Evolutionary conservation across 495 filamentous ascomycete genomes (phyloP), one percentile per base, ranked within the genome.

Genomic region (Penicillium salamii): DNA sequence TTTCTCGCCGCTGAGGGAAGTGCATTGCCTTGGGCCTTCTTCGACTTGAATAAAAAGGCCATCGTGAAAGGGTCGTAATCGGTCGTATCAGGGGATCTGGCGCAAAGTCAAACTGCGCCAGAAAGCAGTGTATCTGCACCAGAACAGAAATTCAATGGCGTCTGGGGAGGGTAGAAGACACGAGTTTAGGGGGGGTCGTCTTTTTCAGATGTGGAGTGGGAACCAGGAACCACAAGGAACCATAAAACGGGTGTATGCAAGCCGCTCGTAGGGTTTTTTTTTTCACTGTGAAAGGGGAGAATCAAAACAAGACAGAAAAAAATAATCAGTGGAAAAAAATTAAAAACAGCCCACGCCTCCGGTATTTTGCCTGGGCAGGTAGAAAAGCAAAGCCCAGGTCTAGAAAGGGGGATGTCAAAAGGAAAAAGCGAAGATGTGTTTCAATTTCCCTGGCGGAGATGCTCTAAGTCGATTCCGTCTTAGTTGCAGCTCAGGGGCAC

Each of bases 11-110:
- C 77, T 21, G 75, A 69, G n/a, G 79, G 80, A 14, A 82, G 71
- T 39, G 66, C 68, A 44, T 57, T 65, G 46, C 52, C 70, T 60
- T 77, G 70, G 57, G 68, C 73, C 62, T 78, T 82, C 67, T 83
- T 84, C 46, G 80, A 82, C 58, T 81, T 81, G 57, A 84, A 84
- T 47, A 84, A 65, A 68, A 84, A 83, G 37, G 80, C 78, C 80
- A 84, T 82, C 63, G 68, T 77, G 49, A 65, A 49, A 58, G 37
- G 40, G 37, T 72, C 71, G 61, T 74, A 61, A 63, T 68, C 54
- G 57, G 67, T 72, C 68, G 65, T 68, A 40, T 38, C 46, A 40
- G 26, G 15, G 24, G 24, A 23, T 62, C 53, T 62, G 46, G 59
- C 53, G 59, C 58, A 60, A 33, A 31, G 41, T 49, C 33, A 44